These are phyloP conservation scores for Heliamphora exappendiculata DNA, from an alignment of 148 eudicot species.

Conservation along the genomic window DNA sequence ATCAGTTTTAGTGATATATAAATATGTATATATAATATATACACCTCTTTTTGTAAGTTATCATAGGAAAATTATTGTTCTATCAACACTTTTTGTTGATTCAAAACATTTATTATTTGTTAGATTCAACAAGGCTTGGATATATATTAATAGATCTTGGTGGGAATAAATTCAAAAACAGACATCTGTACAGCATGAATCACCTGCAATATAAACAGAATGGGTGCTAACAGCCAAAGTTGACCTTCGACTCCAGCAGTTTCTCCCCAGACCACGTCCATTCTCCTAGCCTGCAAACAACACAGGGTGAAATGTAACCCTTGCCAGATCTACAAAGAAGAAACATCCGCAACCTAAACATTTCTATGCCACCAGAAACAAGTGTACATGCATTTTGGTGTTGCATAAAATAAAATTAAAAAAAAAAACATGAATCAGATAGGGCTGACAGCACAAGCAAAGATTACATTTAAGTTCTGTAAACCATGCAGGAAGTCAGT, in stretches of 20 bases:
- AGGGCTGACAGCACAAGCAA: not conserved
- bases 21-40: too few relatives aligned
- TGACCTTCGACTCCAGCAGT: slow-evolving; percentile 66
- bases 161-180: not conserved
- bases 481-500: not conserved
- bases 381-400: not conserved
- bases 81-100: not conserved
- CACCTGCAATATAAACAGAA: slow-evolving; percentile 50
- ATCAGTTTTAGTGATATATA: not conserved
- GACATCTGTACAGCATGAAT: slow-evolving; percentile 3
- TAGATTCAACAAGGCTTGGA: not conserved
- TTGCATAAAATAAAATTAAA: not conserved
- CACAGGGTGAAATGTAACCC: not conserved
- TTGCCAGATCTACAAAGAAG: not conserved
- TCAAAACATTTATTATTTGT: not conserved
- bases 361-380: not conserved
- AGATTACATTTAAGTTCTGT: too few relatives aligned
- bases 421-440: not conserved
- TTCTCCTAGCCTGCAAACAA: slow-evolving; percentile 44
- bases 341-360: not conserved
- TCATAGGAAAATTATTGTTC: not conserved
- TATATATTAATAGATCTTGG: not conserved
- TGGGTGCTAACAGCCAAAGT: slow-evolving; percentile 36
- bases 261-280: slow-evolving; percentile 71
- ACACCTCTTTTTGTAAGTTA: too few relatives aligned